These are phyloP conservation scores for Phytophthora rubi DNA, from an alignment of 352 stramenopile genomes.

Conservation along the genomic window DNA sequence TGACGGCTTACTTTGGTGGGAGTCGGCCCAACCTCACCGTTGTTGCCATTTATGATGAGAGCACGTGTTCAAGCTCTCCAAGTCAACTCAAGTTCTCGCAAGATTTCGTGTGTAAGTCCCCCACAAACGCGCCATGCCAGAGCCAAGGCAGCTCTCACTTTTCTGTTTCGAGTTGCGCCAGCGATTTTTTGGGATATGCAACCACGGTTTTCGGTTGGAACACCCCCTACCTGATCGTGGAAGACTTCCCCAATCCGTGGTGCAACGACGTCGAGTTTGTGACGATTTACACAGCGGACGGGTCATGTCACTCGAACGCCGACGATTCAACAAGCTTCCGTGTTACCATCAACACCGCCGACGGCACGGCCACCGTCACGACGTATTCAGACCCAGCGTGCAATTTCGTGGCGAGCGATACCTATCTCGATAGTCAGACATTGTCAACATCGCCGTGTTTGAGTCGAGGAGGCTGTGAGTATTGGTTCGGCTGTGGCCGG, in stretches of 20 bases:
- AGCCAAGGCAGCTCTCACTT: neutral
- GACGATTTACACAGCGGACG: slow-evolving; percentile 12
- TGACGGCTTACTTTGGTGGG: slow-evolving; percentile 10
- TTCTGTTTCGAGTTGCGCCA: neutral
- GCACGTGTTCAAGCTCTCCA: slow-evolving; percentile 7
- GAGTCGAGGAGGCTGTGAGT: slow-evolving; percentile 4
- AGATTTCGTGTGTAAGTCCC: slow-evolving; percentile 3
- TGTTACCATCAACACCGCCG: slow-evolving; percentile 1
- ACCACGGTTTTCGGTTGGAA: neutral
- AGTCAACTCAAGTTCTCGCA: slow-evolving; percentile 5
- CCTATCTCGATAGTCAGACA: slow-evolving; percentile 3
- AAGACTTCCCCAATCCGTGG: slow-evolving; percentile 7
- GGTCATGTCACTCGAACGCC: slow-evolving; percentile 1
- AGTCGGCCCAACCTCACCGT: neutral
- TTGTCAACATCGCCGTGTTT: slow-evolving; percentile 15
- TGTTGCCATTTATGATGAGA: slow-evolving; percentile 9
- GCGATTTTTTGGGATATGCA: neutral
- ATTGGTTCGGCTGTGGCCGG: neutral
- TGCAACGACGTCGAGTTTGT: slow-evolving; percentile 8
- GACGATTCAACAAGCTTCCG: slow-evolving; percentile 13
- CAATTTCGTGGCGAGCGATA: slow-evolving; percentile 4
- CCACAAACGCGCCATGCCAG: slow-evolving; percentile 1
- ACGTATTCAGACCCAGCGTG: slow-evolving; percentile 9
- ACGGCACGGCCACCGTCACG: slow-evolving; percentile 8
- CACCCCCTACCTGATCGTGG: slow-evolving; percentile 12